These are phyloP conservation scores for Penicillium alfredii DNA, from an alignment of 495 filamentous ascomycete species.

Conservation along the genomic window DNA sequence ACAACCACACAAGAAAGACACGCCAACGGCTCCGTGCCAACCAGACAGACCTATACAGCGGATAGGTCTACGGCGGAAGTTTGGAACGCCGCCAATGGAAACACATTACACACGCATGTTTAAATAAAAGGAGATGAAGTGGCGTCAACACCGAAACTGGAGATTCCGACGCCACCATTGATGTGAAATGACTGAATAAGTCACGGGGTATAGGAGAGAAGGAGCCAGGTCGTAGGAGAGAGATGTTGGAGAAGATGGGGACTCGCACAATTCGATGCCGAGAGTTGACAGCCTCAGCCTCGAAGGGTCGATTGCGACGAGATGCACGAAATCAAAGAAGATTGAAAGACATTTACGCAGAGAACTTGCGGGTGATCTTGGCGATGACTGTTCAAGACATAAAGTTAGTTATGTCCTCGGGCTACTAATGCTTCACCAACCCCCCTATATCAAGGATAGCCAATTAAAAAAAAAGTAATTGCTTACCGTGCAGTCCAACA, in stretches of 20 bases:
- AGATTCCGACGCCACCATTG: constrained; percentile 11
- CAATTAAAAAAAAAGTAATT: not conserved
- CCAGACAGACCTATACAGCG: constrained; percentile 33
- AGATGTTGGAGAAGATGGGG: constrained; percentile 2
- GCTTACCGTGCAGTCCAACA: constrained; percentile 91
- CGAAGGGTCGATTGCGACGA: constrained; percentile 2
- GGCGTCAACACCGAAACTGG: constrained; percentile 12
- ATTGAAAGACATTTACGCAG: constrained; percentile 35
- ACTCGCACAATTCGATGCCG: constrained; percentile 1
- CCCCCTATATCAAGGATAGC: not conserved
- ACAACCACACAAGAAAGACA: not conserved
- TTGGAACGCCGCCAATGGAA: constrained; percentile 20
- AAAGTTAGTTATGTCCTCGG: too few relatives aligned
- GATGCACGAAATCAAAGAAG: not conserved
- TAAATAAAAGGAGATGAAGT: constrained; percentile 21
- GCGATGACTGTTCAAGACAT: constrained; percentile 67
- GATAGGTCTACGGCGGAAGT: constrained; percentile 30
- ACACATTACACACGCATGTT: constrained; percentile 26
- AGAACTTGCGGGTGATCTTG: constrained; percentile 91
- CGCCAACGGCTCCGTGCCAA: constrained; percentile 1
- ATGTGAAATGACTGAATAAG: constrained; percentile 17
- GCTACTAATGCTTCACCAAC: too few relatives aligned
- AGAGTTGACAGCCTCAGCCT: not conserved
- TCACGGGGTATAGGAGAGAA: constrained; percentile 29
- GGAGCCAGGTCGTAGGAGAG: constrained; percentile 10